A percentile compares a stretch with the other conserved stretches of the same genome.
phyloP scores from a whole-genome alignment of 2,329 filamentous ascomycete species.

The Neofusicoccum cordaticola region DNA sequence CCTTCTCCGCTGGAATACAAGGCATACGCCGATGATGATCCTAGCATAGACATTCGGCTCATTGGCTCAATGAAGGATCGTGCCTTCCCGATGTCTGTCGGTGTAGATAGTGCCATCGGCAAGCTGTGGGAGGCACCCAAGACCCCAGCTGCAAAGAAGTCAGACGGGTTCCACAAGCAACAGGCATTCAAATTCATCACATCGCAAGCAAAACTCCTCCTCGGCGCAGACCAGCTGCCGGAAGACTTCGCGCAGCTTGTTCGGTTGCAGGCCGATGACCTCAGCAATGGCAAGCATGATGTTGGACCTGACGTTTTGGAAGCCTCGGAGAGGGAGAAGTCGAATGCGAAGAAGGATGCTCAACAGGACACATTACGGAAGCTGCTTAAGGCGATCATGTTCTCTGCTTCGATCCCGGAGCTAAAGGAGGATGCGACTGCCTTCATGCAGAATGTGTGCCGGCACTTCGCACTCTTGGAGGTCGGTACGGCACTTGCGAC shows the following conservation, averaged over 20 bases:
- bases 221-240: constrained; percentile 82
- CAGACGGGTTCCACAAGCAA: constrained; percentile 86
- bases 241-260: constrained; percentile 85
- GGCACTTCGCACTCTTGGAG: constrained; percentile 88
- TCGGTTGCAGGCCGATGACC: constrained; percentile 83
- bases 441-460: constrained; percentile 77
- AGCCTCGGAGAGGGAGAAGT: constrained; percentile 74
- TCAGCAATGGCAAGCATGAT: constrained; percentile 69
- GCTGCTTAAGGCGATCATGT: constrained; percentile 84
- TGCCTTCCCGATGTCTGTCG: constrained; percentile 81
- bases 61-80: constrained; percentile 87
- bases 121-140: constrained; percentile 82
- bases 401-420: constrained; percentile 76
- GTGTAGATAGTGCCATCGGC: constrained; percentile 82
- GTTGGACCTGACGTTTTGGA: constrained; percentile 69
- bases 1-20: constrained; percentile 81
- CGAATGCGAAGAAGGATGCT: constrained; percentile 79
- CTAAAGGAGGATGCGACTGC: constrained; percentile 72
- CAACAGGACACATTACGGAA: constrained; percentile 82
- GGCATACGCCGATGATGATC: constrained; percentile 79
- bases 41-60: constrained; percentile 84
- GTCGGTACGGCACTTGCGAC: constrained; percentile 81
- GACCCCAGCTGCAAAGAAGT: constrained; percentile 56
- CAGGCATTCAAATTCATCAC: constrained; percentile 87
- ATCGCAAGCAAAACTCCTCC: constrained; percentile 83